Evolutionary conservation across 2,329 filamentous ascomycete genomes (phyloP).

Genomic region (Anthostomella pinea): DNA sequence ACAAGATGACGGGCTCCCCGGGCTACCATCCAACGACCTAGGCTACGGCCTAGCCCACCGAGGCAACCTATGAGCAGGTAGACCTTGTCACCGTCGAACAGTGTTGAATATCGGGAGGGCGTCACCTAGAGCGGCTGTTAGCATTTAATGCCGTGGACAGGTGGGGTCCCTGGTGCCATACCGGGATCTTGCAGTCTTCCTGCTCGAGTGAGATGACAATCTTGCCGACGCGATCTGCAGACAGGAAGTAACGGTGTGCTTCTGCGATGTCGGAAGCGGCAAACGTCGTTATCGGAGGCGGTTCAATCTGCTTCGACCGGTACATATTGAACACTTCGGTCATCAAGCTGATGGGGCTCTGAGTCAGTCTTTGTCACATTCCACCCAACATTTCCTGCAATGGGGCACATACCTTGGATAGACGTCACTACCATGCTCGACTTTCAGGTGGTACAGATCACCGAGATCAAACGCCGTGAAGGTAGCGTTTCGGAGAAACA

Average conservation of each 20-base stretch:
- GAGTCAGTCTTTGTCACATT: no score
- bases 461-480: constrained; percentile 39
- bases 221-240: constrained; percentile 5
- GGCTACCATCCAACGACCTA: constrained; percentile 23
- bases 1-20: constrained; percentile 30
- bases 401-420: no score
- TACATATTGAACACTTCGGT: constrained; percentile 2
- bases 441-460: constrained; percentile 6
- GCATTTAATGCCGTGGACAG: no score
- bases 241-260: constrained; percentile 8
- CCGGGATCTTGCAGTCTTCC: no score
- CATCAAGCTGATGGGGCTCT: no score
- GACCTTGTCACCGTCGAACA: constrained; percentile 1
- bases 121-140: neutral
- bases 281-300: neutral
- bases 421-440: no score
- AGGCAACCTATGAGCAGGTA: constrained; percentile 13
- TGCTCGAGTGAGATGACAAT: constrained; percentile 7
- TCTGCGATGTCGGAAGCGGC: constrained; percentile 1
- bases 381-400: no score
- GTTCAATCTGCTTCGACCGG: constrained; percentile 1
- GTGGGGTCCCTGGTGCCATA: no score
- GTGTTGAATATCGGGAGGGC: neutral
- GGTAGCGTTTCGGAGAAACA: constrained; percentile 37
- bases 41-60: constrained; percentile 26